These are phyloP conservation scores for Kwoniella shandongensis DNA, from an alignment of 768 basidiomycete genomes.

Conservation along the genomic window DNA sequence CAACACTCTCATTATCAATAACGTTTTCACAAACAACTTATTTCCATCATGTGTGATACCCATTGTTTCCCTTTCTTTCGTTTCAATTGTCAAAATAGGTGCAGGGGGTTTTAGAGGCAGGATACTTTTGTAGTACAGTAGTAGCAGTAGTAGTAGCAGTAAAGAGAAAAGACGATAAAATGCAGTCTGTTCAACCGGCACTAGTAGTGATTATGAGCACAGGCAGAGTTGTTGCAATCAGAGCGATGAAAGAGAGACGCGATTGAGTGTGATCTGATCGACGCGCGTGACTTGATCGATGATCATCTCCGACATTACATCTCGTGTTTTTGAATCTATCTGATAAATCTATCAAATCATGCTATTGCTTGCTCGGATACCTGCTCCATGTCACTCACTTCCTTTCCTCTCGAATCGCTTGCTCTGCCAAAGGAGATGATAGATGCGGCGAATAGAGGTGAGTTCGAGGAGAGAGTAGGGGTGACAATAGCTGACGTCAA, in stretches of 20 bases:
- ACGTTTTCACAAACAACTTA: conserved; percentile 11
- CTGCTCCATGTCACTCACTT: conserved; percentile 28
- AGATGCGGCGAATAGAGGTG: conserved; percentile 38
- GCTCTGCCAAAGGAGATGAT: conserved; percentile 28
- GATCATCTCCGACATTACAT: too few species aligned
- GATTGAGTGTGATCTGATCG: neutral
- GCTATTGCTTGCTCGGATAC: neutral
- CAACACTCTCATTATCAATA: conserved; percentile 30
- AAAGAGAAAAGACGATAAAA: conserved; percentile 35
- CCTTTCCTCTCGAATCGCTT: conserved; percentile 32
- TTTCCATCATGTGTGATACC: conserved; percentile 34
- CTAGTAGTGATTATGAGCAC: conserved; percentile 1
- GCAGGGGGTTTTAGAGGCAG: neutral
- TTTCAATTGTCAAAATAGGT: conserved; percentile 6
- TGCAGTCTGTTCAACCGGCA: conserved; percentile 53
- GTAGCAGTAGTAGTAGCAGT: conserved; percentile 17
- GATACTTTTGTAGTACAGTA: conserved; percentile 1
- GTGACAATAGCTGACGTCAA: conserved; percentile 11
- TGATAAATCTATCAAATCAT: neutral
- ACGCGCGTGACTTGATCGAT: neutral
- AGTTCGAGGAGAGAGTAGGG: conserved; percentile 5
- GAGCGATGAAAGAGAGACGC: conserved; percentile 1
- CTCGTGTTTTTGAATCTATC: too few species aligned
- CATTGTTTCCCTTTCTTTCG: conserved; percentile 10
- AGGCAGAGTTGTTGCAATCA: neutral